Conservation (phyloP, 2,329 filamentous ascomycete genomes). For the Diaporthe nobilis region DNA sequence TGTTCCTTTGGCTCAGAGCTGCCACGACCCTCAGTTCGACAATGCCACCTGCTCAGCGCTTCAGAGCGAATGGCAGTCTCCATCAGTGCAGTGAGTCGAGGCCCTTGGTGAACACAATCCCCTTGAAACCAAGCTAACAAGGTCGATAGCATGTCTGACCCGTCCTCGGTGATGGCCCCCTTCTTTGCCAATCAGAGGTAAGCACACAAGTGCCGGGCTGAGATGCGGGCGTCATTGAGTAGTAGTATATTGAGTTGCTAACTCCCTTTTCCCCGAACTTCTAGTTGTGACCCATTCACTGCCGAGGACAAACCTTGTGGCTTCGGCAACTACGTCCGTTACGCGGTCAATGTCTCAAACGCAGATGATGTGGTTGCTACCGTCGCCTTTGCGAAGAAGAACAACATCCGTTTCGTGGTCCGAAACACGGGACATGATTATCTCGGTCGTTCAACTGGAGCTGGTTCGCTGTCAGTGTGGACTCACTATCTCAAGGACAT, state of each 20-base stretch:
- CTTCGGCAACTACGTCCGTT: conserved; percentile 45
- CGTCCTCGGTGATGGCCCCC: conserved; percentile 48
- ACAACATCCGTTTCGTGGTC: conserved; percentile 57
- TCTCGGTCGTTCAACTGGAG: conserved; percentile 62
- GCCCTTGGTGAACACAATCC: no score
- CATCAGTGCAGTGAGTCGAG: conserved; percentile 14
- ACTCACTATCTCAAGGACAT: conserved; percentile 46
- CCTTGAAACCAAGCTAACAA: conserved; percentile 25
- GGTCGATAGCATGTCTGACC: conserved; percentile 26
- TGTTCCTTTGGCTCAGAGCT: conserved; percentile 23
- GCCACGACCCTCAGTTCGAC: conserved; percentile 34
- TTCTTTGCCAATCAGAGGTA: conserved; percentile 47
- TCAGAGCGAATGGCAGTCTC: conserved; percentile 24
- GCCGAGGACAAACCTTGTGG: conserved; percentile 49
- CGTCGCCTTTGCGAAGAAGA: conserved; percentile 25
- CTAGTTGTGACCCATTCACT: conserved; percentile 42
- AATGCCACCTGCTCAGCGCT: conserved; percentile 30
- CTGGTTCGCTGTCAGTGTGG: conserved; percentile 59
- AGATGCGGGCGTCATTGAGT: background rate
- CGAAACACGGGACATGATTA: conserved; percentile 62
- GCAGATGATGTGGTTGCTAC: conserved; percentile 35
- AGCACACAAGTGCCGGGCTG: background rate
- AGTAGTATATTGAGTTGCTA: background rate
- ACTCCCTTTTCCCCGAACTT: background rate
- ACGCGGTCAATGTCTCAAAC: conserved; percentile 28